These are phyloP conservation scores for Cryptomeria japonica DNA, from an alignment of 75 land plant species.

Conservation along the genomic window DNA sequence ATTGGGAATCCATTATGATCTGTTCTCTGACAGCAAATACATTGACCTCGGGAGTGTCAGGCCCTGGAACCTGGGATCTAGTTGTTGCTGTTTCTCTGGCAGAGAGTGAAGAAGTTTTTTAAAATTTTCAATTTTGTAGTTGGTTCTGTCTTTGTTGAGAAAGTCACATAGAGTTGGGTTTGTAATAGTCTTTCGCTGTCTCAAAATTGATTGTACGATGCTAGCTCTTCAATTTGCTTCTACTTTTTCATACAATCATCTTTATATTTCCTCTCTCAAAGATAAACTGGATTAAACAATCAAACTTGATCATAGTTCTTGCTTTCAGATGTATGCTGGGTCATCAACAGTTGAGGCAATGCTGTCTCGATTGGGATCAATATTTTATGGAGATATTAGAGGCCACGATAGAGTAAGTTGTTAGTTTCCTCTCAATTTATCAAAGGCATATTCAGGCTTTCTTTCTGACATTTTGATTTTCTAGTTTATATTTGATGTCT, in stretches of 20 bases:
- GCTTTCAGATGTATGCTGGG: slow-evolving; percentile 56
- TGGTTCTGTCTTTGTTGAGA: not conserved
- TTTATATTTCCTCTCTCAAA: not conserved
- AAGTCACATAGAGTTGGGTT: not conserved
- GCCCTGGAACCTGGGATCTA: not conserved
- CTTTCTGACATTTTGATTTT: not conserved
- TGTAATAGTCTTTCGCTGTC: not conserved
- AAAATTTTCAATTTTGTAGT: not conserved
- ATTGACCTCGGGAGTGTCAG: not conserved
- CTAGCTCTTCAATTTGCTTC: not conserved
- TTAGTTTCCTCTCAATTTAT: not conserved
- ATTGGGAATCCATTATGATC: not conserved
- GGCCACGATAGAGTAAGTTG: slow-evolving; percentile 81
- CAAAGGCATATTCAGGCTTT: not conserved
- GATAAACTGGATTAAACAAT: not conserved
- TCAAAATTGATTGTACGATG: not conserved
- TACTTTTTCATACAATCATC: not conserved
- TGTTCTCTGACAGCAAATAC: not conserved
- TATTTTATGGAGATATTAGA: slow-evolving; percentile 90
- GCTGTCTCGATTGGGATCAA: slow-evolving; percentile 66
- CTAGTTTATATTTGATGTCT: not conserved
- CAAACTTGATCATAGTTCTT: not conserved
- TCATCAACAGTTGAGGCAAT: slow-evolving; percentile 80
- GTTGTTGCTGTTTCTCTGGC: not conserved
- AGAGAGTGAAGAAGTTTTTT: not conserved